Evolutionary conservation across 2,329 filamentous ascomycete species (phyloP).

Genomic region (Dactylellina parvicollis): DNA sequence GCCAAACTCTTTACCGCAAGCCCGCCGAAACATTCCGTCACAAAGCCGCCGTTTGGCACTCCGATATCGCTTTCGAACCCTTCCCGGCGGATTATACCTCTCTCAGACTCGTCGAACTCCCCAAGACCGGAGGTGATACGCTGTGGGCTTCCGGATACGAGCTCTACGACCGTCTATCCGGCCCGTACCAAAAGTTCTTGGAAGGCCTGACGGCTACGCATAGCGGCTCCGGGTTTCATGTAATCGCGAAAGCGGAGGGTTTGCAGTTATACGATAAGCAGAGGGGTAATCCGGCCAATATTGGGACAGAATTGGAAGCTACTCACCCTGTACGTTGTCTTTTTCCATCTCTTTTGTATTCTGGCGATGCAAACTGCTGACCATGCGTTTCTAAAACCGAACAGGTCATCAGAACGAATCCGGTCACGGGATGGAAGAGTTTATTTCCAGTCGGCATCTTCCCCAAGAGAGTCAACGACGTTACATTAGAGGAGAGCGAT

Average conservation of each 20-base stretch:
- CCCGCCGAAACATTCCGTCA: constrained; percentile 62
- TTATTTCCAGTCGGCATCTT: constrained; percentile 68
- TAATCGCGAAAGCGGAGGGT: constrained; percentile 65
- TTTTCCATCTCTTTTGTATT: neutral
- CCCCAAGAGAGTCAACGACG: constrained; percentile 68
- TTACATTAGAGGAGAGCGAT: constrained; percentile 68
- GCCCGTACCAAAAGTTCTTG: constrained; percentile 68
- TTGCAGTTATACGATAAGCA: constrained; percentile 59
- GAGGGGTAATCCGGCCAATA: constrained; percentile 67
- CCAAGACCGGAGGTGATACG: constrained; percentile 70
- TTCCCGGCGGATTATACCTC: constrained; percentile 72
- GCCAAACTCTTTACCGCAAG: constrained; percentile 64
- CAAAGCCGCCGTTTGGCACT: constrained; percentile 61
- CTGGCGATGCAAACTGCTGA: neutral
- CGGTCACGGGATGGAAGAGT: constrained; percentile 69
- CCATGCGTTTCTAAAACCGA: neutral
- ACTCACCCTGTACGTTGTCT: constrained; percentile 64
- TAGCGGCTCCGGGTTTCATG: constrained; percentile 66
- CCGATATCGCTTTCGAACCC: constrained; percentile 73
- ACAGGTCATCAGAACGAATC: constrained; percentile 66
- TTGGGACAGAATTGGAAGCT: constrained; percentile 65
- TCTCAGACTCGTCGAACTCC: constrained; percentile 69
- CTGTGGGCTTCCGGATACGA: constrained; percentile 75
- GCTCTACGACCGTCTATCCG: constrained; percentile 72
- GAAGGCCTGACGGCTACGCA: constrained; percentile 69